Conservation (phyloP, 352 stramenopile genomes). For the Ophiocytium majus region DNA sequence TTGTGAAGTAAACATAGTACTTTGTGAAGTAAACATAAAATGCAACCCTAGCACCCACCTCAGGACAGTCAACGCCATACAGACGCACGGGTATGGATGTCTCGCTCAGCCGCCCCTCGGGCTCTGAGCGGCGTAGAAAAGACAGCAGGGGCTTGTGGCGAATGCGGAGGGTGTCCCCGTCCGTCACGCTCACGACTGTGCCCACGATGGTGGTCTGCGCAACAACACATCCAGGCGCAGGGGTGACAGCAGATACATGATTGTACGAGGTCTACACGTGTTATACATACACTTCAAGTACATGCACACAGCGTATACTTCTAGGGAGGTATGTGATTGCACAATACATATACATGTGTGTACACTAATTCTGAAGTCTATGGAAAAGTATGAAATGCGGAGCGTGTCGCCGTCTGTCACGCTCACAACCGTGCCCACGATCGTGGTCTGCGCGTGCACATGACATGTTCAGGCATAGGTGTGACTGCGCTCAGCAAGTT, state of each 20-base stretch:
- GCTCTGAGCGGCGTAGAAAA: background rate
- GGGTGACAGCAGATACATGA: background rate
- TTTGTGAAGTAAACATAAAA: background rate
- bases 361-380: background rate
- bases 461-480: too few species aligned
- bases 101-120: slow-evolving; percentile 17
- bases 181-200: slow-evolving; percentile 25
- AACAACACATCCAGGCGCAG: too few species aligned
- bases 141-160: slow-evolving; percentile 10
- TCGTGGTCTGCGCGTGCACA: background rate
- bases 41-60: slow-evolving; percentile 8
- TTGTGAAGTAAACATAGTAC: too few species aligned
- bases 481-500: too few species aligned
- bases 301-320: too few species aligned
- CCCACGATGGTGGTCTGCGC: slow-evolving; percentile 12
- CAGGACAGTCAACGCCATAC: slow-evolving; percentile 19
- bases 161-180: slow-evolving; percentile 25
- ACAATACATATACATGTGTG: background rate
- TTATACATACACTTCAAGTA: background rate
- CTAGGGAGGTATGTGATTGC: too few species aligned
- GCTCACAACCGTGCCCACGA: slow-evolving; percentile 23
- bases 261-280: background rate
- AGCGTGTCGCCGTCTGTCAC: slow-evolving; percentile 30
- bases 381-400: slow-evolving; percentile 12
- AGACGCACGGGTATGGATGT: slow-evolving; percentile 19